Percentiles rank a stretch among this genome's conserved stretches.
These are phyloP conservation scores for Microstroma glucosiphilum DNA, from an alignment of 1,284 basidiomycete species.

Conservation along the genomic window DNA sequence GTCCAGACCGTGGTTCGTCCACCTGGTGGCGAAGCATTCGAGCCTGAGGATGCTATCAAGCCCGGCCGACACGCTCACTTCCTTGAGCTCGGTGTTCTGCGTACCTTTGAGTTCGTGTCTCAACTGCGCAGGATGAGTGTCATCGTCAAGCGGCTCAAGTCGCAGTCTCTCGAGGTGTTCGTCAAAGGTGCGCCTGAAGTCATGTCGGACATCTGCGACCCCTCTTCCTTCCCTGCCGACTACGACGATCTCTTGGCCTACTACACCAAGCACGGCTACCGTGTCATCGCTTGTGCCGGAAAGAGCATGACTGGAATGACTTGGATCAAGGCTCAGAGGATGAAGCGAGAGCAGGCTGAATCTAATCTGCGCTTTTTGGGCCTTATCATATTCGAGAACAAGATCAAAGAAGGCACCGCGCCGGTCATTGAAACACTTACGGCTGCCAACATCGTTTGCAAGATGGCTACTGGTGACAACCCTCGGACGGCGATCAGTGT, in stretches of 20 bases:
- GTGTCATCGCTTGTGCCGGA: slow-evolving; percentile 96
- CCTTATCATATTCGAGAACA: slow-evolving; percentile 97
- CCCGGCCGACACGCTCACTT: slow-evolving; percentile 88
- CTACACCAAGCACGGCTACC: slow-evolving; percentile 93
- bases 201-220: slow-evolving; percentile 77
- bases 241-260: slow-evolving; percentile 95
- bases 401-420: slow-evolving; percentile 86
- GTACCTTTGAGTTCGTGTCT: slow-evolving; percentile 95
- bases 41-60: slow-evolving; percentile 77
- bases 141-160: slow-evolving; percentile 89
- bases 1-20: slow-evolving; percentile 96
- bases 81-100: slow-evolving; percentile 83
- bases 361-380: slow-evolving; percentile 85
- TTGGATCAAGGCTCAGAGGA: slow-evolving; percentile 94
- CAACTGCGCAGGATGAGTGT: slow-evolving; percentile 92
- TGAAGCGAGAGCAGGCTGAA: slow-evolving; percentile 94
- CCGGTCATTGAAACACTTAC: slow-evolving; percentile 85
- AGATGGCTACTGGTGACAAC: slow-evolving; percentile 99
- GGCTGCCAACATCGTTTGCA: slow-evolving; percentile 80
- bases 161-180: slow-evolving; percentile 91
- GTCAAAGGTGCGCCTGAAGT: slow-evolving; percentile 98
- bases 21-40: slow-evolving; percentile 80
- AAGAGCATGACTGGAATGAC: slow-evolving; percentile 88
- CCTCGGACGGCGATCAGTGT: slow-evolving; percentile 94
- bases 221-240: slow-evolving; percentile 64